These are phyloP conservation scores for Aspergillus conjunctus DNA, from an alignment of 495 filamentous ascomycete genomes.

Conservation along the genomic window DNA sequence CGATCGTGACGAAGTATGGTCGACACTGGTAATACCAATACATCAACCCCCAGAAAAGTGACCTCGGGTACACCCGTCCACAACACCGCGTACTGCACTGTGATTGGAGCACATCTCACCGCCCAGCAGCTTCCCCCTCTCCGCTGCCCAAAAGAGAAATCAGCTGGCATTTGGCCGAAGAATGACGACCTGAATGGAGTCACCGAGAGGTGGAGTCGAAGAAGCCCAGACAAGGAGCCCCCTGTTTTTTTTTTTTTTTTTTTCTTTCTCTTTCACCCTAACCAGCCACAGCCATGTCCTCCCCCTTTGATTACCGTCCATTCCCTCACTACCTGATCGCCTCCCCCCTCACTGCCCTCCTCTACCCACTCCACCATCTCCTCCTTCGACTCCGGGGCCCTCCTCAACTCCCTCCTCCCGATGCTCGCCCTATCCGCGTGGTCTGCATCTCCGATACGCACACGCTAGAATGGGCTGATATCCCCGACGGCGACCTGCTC, in stretches of 20 bases:
- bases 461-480: slow-evolving; percentile 56
- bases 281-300: slow-evolving; percentile 31
- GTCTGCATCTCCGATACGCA: slow-evolving; percentile 95
- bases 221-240: no score
- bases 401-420: slow-evolving; percentile 54
- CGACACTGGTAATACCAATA: no score
- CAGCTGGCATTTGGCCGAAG: not conserved
- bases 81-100: not conserved
- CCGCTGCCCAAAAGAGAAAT: not conserved
- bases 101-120: not conserved
- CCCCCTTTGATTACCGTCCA: slow-evolving; percentile 53
- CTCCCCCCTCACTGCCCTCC: slow-evolving; percentile 51
- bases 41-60: not conserved
- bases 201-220: not conserved
- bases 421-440: slow-evolving; percentile 63
- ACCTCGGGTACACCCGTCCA: not conserved
- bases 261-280: not conserved
- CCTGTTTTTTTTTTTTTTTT: no score
- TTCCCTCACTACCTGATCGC: slow-evolving; percentile 49
- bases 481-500: slow-evolving; percentile 81
- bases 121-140: not conserved
- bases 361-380: slow-evolving; percentile 59
- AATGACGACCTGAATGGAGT: not conserved
- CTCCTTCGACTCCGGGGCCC: slow-evolving; percentile 65
- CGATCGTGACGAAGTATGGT: no score